Base-by-base conservation (phyloP, 306 rosid genomes). In the Cicer arietinum region DNA sequence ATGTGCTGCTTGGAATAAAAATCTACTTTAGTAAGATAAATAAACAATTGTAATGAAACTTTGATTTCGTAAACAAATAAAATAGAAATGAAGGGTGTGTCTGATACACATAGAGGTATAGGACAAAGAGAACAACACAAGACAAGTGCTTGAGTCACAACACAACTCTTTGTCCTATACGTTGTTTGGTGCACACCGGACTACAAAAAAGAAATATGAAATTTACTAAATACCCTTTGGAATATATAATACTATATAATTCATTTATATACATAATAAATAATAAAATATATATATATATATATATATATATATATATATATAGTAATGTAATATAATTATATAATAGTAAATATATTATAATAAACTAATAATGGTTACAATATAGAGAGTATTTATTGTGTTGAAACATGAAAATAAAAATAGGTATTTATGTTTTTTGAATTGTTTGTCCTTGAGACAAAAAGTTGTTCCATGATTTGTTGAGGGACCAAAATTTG, bases 61-160 rank as follows among this genome's bases (percentile, higher is more conserved):
- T 18, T 57, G 50, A 63, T 69, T 30, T 43, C 73, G 44, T 44
- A 76, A 67, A 47, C 69, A 50, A 56, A 68, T 43, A 30, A 77
- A 42, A 30, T 58, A 51, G 72, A 54, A 71, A 73, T 58, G 66
- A 40, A 52, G 30, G 9, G 59, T 7, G 22, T 10, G 22, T 7
- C 16, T 52, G 59, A 16, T 52, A 16, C 59, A 48, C 54, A 43
- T 43, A 7, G 25, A 14, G 25, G 25, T 52, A 52, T 22, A 52
- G 11, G 10, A 52, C 30, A 7, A 52, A 5, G 17, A 50, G 25
- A 52, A 52, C 59, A 9, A 54, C 61, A 54, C 61, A 54, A 8
- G 61, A 54, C 35, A 18, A 8, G 12, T 54, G 35, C 37, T 17
- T 16, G 13, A 54, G 61, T 54, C 37, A 54, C 37, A 54, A 8